Evolutionary conservation across 2,329 filamentous ascomycete genomes (phyloP), one percentile per base, ranked within the genome.

Genomic region (Chaetoscypha palmicola): DNA sequence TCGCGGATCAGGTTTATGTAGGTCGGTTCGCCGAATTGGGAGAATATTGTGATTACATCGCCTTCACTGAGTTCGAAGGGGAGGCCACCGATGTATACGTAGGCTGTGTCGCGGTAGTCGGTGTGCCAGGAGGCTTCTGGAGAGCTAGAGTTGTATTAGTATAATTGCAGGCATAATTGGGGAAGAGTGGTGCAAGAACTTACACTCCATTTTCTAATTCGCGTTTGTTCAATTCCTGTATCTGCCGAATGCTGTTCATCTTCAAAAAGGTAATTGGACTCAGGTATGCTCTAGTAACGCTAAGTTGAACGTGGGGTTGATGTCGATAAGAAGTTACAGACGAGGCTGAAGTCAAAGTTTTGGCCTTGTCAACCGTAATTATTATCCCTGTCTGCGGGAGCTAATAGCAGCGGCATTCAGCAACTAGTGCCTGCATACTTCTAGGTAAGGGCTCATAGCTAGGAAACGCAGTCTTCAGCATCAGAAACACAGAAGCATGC

Each of bases 91-190:
- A 98, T 90, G 72, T 96, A 95, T 62, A 98, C 72, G 65, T 91
- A 98, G 47, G 92, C 94, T 2, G 92, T 97, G 69, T 94, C 92
- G 68, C 88, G 86, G 68, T 97, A 98, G 70, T 98, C 94, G 64
- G 84, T 83, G 64, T 97, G 91, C 91, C 91, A 97, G 45, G 91
- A 96, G 51, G 84, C 91, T 66, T 89, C 81, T 32, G 90, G 83
- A 2, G 83, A 75, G 55, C 88, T 90, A 58, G 19, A 42, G 10
- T 12, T 12, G 10, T 38, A 22, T 38, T 47, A 45, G 50, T 45
- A 47, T 40, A 34, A 16, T 30, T 22, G n/a, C n/a, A n/a, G n/a
- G n/a, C n/a, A n/a, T n/a, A n/a, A n/a, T n/a, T n/a, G n/a, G n/a
- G n/a, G n/a, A n/a, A 28, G 32, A 21, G 33, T 42, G 31, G 31